phyloP scores from a whole-genome alignment of 2,329 filamentous ascomycete species.

The Penicillium vulpinum region DNA sequence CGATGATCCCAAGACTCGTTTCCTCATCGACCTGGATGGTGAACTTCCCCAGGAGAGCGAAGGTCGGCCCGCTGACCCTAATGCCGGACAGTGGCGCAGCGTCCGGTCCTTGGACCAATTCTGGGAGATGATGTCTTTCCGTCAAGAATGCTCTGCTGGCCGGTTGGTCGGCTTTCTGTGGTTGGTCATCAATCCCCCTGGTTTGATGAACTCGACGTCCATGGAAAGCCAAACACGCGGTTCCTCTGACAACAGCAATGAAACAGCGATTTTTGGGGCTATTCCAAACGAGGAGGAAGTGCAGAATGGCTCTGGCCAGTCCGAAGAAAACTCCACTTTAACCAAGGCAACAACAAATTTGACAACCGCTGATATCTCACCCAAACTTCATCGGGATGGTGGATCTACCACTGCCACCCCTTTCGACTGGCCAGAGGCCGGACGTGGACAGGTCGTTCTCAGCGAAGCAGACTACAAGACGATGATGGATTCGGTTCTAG shows the following conservation, averaged over 20 bases:
- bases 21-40: constrained; percentile 83
- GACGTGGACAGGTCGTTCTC: constrained; percentile 39
- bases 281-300: background rate
- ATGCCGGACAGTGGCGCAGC: constrained; percentile 74
- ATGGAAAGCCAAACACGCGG: constrained; percentile 29
- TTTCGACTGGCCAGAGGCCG: constrained; percentile 37
- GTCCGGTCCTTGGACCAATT: constrained; percentile 85
- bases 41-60: constrained; percentile 57
- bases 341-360: background rate
- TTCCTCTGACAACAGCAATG: background rate
- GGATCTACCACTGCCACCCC: constrained; percentile 21
- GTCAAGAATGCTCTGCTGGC: constrained; percentile 93
- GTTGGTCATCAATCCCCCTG: constrained; percentile 74
- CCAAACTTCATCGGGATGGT: background rate
- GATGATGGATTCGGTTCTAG: constrained; percentile 42
- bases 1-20: constrained; percentile 92
- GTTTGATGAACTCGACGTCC: constrained; percentile 38
- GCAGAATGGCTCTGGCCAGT: background rate
- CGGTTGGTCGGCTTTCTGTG: constrained; percentile 92
- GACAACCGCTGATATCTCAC: background rate
- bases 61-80: constrained; percentile 42
- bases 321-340: background rate
- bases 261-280: background rate
- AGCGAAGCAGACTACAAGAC: constrained; percentile 43
- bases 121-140: constrained; percentile 97